Conservation (phyloP, 768 basidiomycete species). For the Strobilomyces confusus region DNA sequence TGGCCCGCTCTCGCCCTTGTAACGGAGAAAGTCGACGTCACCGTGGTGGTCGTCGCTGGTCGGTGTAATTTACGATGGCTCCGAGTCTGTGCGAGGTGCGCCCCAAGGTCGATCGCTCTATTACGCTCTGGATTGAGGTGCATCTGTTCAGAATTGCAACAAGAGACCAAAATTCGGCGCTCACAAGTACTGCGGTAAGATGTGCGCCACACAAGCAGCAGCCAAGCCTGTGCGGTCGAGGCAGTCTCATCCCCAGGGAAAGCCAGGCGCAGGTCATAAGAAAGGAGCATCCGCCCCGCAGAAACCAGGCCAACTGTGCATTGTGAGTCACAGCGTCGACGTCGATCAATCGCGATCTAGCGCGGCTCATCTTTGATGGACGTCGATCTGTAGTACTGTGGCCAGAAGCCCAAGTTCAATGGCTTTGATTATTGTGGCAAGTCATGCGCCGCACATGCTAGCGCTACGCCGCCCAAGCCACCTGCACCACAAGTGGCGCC, state of each 20-base stretch:
- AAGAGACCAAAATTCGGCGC: slow-evolving; percentile 49
- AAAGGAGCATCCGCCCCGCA: slow-evolving; percentile 12
- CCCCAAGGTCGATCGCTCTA: not conserved
- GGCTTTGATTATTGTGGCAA: slow-evolving; percentile 62
- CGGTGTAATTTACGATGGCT: slow-evolving; percentile 23
- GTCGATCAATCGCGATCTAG: slow-evolving; percentile 28
- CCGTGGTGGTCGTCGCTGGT: slow-evolving; percentile 5
- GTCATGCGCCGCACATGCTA: slow-evolving; percentile 54
- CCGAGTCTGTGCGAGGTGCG: slow-evolving; percentile 30
- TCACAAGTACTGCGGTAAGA: slow-evolving; percentile 56
- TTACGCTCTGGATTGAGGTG: slow-evolving; percentile 4
- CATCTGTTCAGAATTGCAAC: slow-evolving; percentile 45
- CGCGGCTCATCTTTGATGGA: slow-evolving; percentile 18
- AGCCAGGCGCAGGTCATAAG: slow-evolving; percentile 8
- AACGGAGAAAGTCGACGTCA: slow-evolving; percentile 7
- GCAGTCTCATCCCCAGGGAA: slow-evolving; percentile 14
- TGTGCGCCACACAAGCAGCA: slow-evolving; percentile 44
- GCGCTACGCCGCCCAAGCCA: slow-evolving; percentile 21
- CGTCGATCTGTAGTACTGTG: slow-evolving; percentile 39
- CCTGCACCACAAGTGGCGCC: slow-evolving; percentile 10
- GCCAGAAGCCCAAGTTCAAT: slow-evolving; percentile 58
- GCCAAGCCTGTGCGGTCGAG: slow-evolving; percentile 10
- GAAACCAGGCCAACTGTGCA: slow-evolving; percentile 24
- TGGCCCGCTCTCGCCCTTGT: slow-evolving; percentile 9
- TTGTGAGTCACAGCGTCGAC: slow-evolving; percentile 22